Evolutionary conservation across 2,329 filamentous ascomycete species (phyloP).

Genomic region (Claviceps quebecensis): DNA sequence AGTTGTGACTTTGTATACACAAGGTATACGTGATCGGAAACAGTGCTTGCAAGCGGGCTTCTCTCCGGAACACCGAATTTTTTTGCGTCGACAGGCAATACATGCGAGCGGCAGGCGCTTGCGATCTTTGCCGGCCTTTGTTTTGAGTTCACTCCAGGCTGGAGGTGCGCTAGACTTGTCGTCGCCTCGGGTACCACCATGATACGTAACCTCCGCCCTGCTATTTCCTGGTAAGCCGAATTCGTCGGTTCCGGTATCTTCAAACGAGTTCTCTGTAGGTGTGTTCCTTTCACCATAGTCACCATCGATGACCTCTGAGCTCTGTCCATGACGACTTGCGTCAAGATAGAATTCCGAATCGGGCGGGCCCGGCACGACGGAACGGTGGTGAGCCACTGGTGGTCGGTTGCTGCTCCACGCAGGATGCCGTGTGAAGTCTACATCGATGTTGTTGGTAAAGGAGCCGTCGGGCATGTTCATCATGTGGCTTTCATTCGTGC

Average conservation of each 20-base stretch:
- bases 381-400: slow-evolving; percentile 8
- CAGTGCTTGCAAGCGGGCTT: slow-evolving; percentile 98
- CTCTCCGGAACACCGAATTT: slow-evolving; percentile 94
- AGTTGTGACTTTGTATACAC: slow-evolving; percentile 93
- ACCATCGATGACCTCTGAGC: slow-evolving; percentile 30
- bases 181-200: slow-evolving; percentile 39
- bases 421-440: slow-evolving; percentile 22
- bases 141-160: slow-evolving; percentile 72
- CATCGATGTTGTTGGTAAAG: slow-evolving; percentile 17
- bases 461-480: slow-evolving; percentile 18
- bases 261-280: slow-evolving; percentile 32
- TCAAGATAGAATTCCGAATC: slow-evolving; percentile 13
- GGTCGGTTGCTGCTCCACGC: slow-evolving; percentile 7
- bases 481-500: slow-evolving; percentile 16
- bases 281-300: slow-evolving; percentile 28
- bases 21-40: slow-evolving; percentile 79
- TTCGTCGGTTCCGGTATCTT: slow-evolving; percentile 42
- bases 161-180: slow-evolving; percentile 46
- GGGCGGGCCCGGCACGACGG: slow-evolving; percentile 8
- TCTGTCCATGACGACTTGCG: slow-evolving; percentile 13
- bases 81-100: slow-evolving; percentile 91
- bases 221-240: slow-evolving; percentile 37
- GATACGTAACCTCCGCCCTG: slow-evolving; percentile 38
- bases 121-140: slow-evolving; percentile 87
- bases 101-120: slow-evolving; percentile 88